Conservation (phyloP, 495 filamentous ascomycete species). For the Xylaria bambusicola region DNA sequence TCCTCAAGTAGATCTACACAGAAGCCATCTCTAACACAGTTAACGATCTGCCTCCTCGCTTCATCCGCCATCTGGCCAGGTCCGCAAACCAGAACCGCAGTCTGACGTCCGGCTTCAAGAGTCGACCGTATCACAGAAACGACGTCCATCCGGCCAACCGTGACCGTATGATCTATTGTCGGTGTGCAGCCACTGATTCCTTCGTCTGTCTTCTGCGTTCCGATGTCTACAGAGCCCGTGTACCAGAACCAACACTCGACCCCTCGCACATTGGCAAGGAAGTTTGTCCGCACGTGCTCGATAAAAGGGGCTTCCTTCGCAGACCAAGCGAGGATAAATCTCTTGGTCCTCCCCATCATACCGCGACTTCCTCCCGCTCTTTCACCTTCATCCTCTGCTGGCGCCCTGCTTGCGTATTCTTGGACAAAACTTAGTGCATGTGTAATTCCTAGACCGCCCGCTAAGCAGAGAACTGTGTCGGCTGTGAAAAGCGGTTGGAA, state of each 20-base stretch:
- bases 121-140: conserved; percentile 1
- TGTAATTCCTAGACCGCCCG: conserved; percentile 9
- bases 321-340: conserved; percentile 9
- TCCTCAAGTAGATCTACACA: conserved; percentile 4
- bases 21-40: conserved; percentile 6
- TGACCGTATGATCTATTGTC: not conserved
- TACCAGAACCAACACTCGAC: conserved; percentile 4
- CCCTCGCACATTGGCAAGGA: not conserved
- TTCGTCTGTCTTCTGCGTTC: not conserved
- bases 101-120: conserved; percentile 4
- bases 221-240: not conserved
- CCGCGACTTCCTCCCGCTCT: too few relatives aligned
- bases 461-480: conserved; percentile 4
- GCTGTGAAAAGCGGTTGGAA: not conserved
- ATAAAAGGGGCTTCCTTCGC: conserved; percentile 1
- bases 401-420: not conserved
- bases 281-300: conserved; percentile 3
- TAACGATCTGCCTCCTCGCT: conserved; percentile 3
- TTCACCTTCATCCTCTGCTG: too few relatives aligned
- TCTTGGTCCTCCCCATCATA: not conserved
- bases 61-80: conserved; percentile 9
- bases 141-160: conserved; percentile 2
- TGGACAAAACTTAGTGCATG: conserved; percentile 7
- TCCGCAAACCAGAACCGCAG: conserved; percentile 5
- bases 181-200: not conserved